Percentiles rank a stretch among this genome's conserved stretches.
Conservation (phyloP, 2,329 filamentous ascomycete species). For the Diaporthe ampelina region DNA sequence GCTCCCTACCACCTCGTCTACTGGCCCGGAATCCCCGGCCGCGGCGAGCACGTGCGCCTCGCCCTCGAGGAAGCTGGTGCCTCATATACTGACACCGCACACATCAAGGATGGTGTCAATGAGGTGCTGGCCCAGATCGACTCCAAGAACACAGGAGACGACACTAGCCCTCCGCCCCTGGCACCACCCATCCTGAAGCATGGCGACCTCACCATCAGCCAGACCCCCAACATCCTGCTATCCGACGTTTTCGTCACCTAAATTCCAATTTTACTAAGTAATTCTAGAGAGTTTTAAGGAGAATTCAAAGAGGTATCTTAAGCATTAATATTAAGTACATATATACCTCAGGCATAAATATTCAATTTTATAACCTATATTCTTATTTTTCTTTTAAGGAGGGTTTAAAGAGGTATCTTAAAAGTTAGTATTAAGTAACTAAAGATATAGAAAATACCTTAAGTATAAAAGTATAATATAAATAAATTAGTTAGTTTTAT, state of each 20-base stretch:
- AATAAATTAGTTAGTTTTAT: not conserved
- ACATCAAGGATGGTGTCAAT: constrained; percentile 62
- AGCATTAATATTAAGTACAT: no score
- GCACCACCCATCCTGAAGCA: constrained; percentile 77
- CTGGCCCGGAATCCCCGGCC: constrained; percentile 79
- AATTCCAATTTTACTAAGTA: no score
- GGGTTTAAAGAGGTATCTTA: no score
- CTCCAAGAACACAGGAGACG: constrained; percentile 61
- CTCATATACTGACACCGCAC: constrained; percentile 73
- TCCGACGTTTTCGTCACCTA: no score
- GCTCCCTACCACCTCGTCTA: constrained; percentile 76
- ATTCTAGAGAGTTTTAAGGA: no score
- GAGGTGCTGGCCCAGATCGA: constrained; percentile 64
- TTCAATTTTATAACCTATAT: no score
- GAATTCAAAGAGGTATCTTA: no score
- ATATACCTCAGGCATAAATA: no score
- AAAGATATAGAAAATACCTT: not conserved
- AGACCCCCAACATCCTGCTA: constrained; percentile 80
- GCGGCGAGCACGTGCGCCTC: constrained; percentile 81
- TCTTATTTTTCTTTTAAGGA: no score
- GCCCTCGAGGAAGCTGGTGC: constrained; percentile 77
- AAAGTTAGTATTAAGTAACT: no score
- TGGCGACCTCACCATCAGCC: constrained; percentile 73
- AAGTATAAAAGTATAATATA: not conserved
- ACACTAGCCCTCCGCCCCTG: constrained; percentile 73